phyloP scores from a whole-genome alignment of 2,329 filamentous ascomycete genomes.

The Verticillium klebahnii region DNA sequence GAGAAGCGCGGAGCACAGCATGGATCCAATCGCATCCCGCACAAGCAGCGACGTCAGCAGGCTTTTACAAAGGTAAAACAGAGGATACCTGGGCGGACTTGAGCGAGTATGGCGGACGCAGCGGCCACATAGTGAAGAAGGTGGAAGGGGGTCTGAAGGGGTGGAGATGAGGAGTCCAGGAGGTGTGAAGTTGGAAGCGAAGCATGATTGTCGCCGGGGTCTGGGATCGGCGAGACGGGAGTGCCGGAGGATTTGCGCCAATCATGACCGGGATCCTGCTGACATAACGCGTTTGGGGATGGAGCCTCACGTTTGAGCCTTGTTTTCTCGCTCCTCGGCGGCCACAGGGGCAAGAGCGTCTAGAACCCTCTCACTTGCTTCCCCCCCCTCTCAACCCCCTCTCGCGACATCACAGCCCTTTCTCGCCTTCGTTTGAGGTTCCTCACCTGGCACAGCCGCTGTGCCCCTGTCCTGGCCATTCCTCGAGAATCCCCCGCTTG shows the following conservation, averaged over 20 bases:
- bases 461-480: not conserved
- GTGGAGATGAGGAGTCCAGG: not conserved
- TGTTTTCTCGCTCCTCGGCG: not conserved
- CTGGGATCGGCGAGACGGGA: not conserved
- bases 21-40: not conserved
- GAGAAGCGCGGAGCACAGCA: not conserved
- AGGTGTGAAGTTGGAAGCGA: not conserved
- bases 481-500: not conserved
- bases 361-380: not conserved
- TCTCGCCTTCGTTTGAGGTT: not conserved
- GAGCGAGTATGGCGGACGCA: not conserved
- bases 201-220: not conserved
- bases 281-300: not conserved
- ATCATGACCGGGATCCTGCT: not conserved
- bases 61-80: not conserved
- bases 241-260: not conserved
- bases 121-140: not conserved
- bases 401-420: not conserved
- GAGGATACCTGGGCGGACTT: not conserved
- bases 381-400: not conserved
- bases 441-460: not conserved
- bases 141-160: not conserved
- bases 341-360: not conserved
- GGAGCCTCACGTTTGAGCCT: not conserved
- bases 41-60: not conserved